Evolutionary conservation across 768 basidiomycete species (phyloP).

Genomic region (Cystobasidium onofrii): DNA sequence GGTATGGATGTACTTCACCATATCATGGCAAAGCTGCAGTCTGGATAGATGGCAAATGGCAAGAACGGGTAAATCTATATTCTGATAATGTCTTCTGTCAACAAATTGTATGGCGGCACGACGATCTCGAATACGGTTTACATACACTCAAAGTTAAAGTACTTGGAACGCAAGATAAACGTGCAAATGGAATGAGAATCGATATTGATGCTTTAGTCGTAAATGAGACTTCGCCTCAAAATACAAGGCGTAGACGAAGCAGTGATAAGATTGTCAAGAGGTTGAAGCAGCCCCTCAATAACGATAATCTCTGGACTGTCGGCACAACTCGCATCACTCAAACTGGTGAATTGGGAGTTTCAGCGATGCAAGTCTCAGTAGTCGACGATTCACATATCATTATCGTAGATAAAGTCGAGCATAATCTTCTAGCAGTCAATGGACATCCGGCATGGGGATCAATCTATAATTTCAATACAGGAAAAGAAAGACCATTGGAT

Average conservation of each 20-base stretch:
- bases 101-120: constrained; percentile 1
- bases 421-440: constrained; percentile 34
- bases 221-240: not conserved
- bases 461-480: constrained; percentile 34
- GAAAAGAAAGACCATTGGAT: constrained; percentile 54
- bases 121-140: not conserved
- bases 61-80: constrained; percentile 3
- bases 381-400: constrained; percentile 8
- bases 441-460: constrained; percentile 34
- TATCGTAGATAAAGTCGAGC: constrained; percentile 39
- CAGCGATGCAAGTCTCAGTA: constrained; percentile 47
- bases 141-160: constrained; percentile 5
- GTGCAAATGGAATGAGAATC: constrained; percentile 2
- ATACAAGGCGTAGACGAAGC: not conserved
- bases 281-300: not conserved
- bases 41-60: constrained; percentile 4
- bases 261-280: not conserved
- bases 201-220: constrained; percentile 19
- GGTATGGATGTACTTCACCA: constrained; percentile 1
- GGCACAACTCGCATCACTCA: not conserved
- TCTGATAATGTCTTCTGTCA: not conserved
- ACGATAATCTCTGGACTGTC: not conserved
- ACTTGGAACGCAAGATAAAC: not conserved
- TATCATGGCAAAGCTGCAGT: constrained; percentile 12
- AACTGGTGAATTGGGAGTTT: constrained; percentile 54